Conservation (phyloP, 2,329 filamentous ascomycete genomes). For the Pyricularia grisea region DNA sequence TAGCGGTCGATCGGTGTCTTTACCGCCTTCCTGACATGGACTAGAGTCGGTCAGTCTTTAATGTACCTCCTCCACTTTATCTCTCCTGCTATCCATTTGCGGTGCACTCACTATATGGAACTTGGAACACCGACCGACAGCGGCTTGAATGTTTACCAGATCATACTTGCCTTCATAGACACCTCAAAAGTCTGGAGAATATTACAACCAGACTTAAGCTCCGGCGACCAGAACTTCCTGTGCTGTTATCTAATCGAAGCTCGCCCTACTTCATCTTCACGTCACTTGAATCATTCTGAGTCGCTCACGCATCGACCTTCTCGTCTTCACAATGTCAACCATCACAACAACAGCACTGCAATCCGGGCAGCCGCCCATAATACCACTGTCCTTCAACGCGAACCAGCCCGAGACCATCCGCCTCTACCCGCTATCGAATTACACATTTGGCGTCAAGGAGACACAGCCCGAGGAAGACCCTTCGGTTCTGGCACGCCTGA, state of each 20-base stretch:
- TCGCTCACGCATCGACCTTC: background rate
- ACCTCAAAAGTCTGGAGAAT: background rate
- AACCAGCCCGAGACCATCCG: constrained; percentile 86
- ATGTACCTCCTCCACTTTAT: background rate
- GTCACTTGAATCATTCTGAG: background rate
- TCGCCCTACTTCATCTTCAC: background rate
- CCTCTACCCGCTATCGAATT: constrained; percentile 92
- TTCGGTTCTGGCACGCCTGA: constrained; percentile 83
- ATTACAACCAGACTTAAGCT: background rate
- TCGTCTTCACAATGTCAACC: constrained; percentile 59
- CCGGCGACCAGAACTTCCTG: background rate
- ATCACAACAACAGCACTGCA: constrained; percentile 68
- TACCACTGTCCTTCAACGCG: constrained; percentile 75
- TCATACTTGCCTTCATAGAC: background rate
- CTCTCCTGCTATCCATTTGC: background rate
- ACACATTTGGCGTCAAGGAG: constrained; percentile 98
- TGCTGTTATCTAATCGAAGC: background rate
- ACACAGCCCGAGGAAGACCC: constrained; percentile 97
- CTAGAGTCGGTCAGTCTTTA: background rate
- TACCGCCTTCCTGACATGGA: background rate
- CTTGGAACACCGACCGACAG: background rate
- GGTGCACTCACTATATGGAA: background rate
- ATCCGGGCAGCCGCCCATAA: constrained; percentile 67
- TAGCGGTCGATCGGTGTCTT: background rate
- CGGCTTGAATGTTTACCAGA: background rate